Percentiles rank a stretch among this genome's conserved stretches.
phyloP scores from a whole-genome alignment of 495 filamentous ascomycete genomes.

The Penicillium alfredii region DNA sequence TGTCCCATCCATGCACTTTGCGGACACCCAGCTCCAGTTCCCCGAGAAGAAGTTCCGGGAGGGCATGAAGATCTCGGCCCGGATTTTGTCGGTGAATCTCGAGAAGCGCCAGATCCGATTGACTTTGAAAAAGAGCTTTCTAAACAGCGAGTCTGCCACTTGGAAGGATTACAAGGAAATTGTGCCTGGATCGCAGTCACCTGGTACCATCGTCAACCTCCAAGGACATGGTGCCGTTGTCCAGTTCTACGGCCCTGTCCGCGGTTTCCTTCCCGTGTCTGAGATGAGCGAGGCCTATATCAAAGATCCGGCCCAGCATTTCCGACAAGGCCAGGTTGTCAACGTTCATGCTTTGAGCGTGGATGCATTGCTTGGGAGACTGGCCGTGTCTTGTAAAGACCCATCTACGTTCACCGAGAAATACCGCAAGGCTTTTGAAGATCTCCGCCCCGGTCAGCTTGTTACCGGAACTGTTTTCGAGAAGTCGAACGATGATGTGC shows the following conservation, averaged over 20 bases:
- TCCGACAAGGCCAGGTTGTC: constrained; percentile 82
- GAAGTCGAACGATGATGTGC: constrained; percentile 73
- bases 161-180: constrained; percentile 72
- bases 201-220: constrained; percentile 79
- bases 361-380: constrained; percentile 59
- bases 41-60: constrained; percentile 94
- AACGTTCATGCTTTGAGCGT: constrained; percentile 78
- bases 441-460: constrained; percentile 61
- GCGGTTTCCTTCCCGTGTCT: constrained; percentile 80
- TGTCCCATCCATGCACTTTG: constrained; percentile 80
- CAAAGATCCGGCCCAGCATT: constrained; percentile 80
- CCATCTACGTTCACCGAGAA: constrained; percentile 66
- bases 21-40: constrained; percentile 80
- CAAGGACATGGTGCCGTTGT: constrained; percentile 75
- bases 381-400: constrained; percentile 91
- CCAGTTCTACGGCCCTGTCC: constrained; percentile 80
- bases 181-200: constrained; percentile 61
- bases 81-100: constrained; percentile 75
- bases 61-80: constrained; percentile 72
- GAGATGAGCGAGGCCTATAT: constrained; percentile 99
- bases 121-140: constrained; percentile 87
- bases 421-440: constrained; percentile 67
- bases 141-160: constrained; percentile 74
- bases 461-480: constrained; percentile 76
- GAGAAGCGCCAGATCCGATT: constrained; percentile 74